These are phyloP conservation scores for Rhodotorula babjevae DNA, from an alignment of 768 basidiomycete genomes.

Conservation along the genomic window DNA sequence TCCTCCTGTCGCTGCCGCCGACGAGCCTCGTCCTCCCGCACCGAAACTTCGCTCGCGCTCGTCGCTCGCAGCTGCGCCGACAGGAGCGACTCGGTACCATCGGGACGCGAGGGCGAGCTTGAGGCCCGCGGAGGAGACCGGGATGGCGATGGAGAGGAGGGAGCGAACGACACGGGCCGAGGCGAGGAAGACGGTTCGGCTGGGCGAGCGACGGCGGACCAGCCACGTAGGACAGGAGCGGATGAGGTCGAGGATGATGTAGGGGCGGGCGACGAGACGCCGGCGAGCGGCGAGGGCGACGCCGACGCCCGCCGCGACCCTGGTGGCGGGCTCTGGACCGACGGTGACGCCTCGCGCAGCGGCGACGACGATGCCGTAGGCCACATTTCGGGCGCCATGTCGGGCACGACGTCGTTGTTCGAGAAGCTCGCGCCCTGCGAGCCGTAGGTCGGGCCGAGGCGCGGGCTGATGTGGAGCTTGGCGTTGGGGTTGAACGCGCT, in stretches of 20 bases:
- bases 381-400: constrained; percentile 32
- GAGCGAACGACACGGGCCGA: background rate
- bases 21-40: constrained; percentile 1
- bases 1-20: constrained; percentile 13
- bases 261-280: no score
- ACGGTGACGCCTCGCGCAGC: no score
- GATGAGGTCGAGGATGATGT: background rate
- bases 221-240: constrained; percentile 1
- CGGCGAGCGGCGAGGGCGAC: background rate
- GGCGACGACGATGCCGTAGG: constrained; percentile 11
- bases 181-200: no score
- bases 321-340: background rate
- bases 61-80: constrained; percentile 9
- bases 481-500: background rate
- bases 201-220: constrained; percentile 1
- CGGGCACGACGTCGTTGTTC: constrained; percentile 20
- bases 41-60: background rate
- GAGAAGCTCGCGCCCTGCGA: background rate
- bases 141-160: background rate
- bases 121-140: background rate
- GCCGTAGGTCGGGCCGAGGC: constrained; percentile 34
- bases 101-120: background rate
- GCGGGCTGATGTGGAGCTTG: constrained; percentile 31
- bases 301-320: background rate
- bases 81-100: constrained; percentile 12